Conservation (phyloP, 768 basidiomycete genomes). For the Psilocybe cubensis region DNA sequence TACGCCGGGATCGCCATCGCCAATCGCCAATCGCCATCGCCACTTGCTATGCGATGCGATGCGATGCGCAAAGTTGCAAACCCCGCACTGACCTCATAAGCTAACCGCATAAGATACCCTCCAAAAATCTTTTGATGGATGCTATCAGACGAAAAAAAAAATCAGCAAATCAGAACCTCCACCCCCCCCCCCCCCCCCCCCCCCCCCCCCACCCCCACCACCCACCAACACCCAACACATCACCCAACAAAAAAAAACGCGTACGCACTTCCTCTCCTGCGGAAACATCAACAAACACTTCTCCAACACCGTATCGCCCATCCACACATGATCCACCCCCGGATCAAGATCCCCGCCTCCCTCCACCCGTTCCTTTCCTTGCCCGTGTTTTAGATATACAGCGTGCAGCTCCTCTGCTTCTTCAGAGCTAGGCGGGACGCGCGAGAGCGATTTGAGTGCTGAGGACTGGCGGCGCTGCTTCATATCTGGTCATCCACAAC, state of each 20-base stretch:
- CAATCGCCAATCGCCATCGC: no score
- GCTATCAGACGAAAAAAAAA: conserved; percentile 33
- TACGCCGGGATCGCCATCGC: no score
- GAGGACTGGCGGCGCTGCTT: conserved; percentile 58
- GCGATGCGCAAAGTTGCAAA: no score
- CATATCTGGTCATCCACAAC: conserved; percentile 55
- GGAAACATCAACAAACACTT: conserved; percentile 82
- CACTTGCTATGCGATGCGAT: no score
- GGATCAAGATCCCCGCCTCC: conserved; percentile 9
- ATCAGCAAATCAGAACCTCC: not conserved
- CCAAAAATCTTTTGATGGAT: conserved; percentile 87
- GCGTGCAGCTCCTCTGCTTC: conserved; percentile 74
- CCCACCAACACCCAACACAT: not conserved
- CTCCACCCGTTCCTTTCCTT: conserved; percentile 22
- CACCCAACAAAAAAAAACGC: not conserved
- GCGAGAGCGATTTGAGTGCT: conserved; percentile 63
- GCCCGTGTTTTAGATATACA: conserved; percentile 65
- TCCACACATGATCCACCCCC: conserved; percentile 60
- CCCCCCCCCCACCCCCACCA: no score
- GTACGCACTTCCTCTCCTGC: conserved; percentile 77
- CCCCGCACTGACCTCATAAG: conserved; percentile 70
- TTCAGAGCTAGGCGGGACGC: conserved; percentile 71
- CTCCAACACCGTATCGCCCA: conserved; percentile 74
- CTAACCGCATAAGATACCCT: conserved; percentile 68
- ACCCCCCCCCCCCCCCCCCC: no score